These are phyloP conservation scores for Diaporthe capsici DNA, from an alignment of 2,329 filamentous ascomycete species.

Conservation along the genomic window DNA sequence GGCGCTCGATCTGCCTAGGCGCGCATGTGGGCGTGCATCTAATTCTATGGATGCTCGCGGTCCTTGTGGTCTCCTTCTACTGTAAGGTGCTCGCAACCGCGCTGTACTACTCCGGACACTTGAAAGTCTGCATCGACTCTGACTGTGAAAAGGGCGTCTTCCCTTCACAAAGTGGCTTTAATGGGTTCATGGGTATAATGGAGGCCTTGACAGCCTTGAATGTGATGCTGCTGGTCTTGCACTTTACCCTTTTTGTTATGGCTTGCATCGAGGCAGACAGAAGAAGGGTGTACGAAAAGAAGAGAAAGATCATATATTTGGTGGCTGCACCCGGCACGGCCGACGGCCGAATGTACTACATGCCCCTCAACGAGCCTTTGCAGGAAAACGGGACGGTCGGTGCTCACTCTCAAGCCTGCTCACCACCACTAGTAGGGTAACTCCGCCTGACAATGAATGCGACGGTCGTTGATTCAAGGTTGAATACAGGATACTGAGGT, in stretches of 20 bases:
- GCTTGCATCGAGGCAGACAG: slow-evolving; percentile 42
- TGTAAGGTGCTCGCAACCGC: slow-evolving; percentile 52
- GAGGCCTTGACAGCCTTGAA: slow-evolving; percentile 43
- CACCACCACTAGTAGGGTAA: background rate
- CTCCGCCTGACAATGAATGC: too few species aligned
- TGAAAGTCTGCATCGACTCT: slow-evolving; percentile 39
- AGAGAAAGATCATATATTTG: slow-evolving; percentile 34
- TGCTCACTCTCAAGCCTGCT: background rate
- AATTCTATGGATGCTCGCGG: slow-evolving; percentile 55
- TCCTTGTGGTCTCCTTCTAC: slow-evolving; percentile 53
- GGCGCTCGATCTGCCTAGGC: slow-evolving; percentile 58
- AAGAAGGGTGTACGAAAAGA: slow-evolving; percentile 34
- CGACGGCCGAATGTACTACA: slow-evolving; percentile 33
- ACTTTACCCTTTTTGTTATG: slow-evolving; percentile 42
- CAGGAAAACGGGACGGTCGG: background rate
- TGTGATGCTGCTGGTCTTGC: slow-evolving; percentile 35
- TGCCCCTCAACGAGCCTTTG: background rate
- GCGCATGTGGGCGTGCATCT: slow-evolving; percentile 59
- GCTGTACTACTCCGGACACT: slow-evolving; percentile 45
- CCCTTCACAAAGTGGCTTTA: background rate
- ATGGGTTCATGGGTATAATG: slow-evolving; percentile 35
- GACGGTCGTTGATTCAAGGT: accelerated
- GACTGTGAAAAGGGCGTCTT: too few species aligned
- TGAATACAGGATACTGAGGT: too few species aligned
- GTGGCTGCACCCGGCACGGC: background rate